Evolutionary conservation across 164 flowering plant species (phyloP), one percentile per base, ranked within the genome.

Genomic region (Liriodendron chinense): DNA sequence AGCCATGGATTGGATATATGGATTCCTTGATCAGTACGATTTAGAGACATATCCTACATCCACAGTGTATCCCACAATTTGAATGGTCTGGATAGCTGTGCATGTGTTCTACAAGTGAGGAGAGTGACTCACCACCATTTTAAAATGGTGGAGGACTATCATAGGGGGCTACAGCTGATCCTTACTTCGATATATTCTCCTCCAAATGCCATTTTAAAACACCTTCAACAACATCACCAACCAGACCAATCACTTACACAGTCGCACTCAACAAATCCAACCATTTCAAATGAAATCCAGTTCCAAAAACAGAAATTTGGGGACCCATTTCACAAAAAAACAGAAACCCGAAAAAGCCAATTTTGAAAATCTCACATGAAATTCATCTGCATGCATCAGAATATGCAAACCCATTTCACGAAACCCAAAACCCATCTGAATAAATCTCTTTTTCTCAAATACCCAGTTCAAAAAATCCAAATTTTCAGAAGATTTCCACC

Each of bases 381-480:
- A 69, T 43, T 34, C 23, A 67, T 67, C 4, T 28, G 24, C 24
- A 4, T 9, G n/a, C 12, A 47, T 69, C 53, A 13, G n/a, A 22
- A 26, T 69, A 14, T 63, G 65, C n/a, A 5, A 43, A 43, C 53
- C 49, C 49, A 34, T 68, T 8, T 43, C 34, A 6, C 22, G 43
- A 47, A 47, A 43, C 23, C 71, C 8, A 18, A 69, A 47, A 14
- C 25, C 53, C 14, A 7, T 47, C 25, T 7, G 3, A 16, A 8
- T 8, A 3, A 9, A 10, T n/a, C 24, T n/a, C 53, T 47, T 28
- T 21, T 48, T 21, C 47, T 24, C 71, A 47, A 20, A 20, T 10
- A 69, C 71, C 71, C 56, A 69, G 14, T 9, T 69, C 71, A 13
- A 70, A 18, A 70, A 50, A 70, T 49, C 18, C 62, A 13, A 16